Conservation (phyloP, 2,329 filamentous ascomycete species). For the Dothistroma pini region DNA sequence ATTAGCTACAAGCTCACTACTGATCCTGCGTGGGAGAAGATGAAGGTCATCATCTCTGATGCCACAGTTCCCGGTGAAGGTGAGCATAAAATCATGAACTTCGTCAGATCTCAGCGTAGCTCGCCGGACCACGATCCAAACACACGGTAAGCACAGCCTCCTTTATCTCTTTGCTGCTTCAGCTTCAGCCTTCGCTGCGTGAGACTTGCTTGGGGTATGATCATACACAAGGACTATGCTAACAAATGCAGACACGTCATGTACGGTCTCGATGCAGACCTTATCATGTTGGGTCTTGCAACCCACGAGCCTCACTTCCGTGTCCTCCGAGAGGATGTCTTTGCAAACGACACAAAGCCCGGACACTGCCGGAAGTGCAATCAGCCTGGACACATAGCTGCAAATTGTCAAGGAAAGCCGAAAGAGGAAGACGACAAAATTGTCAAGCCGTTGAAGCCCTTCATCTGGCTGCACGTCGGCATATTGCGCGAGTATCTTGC, state of each 20-base stretch:
- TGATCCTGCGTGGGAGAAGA: slow-evolving; percentile 89
- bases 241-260: slow-evolving; percentile 74
- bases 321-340: slow-evolving; percentile 94
- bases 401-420: slow-evolving; percentile 73
- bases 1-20: slow-evolving; percentile 96
- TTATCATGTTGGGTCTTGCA: slow-evolving; percentile 96
- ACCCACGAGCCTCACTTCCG: slow-evolving; percentile 98
- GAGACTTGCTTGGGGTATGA: background rate
- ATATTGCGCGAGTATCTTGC: slow-evolving; percentile 89
- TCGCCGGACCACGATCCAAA: slow-evolving; percentile 93
- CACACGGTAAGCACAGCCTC: slow-evolving; percentile 48
- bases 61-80: slow-evolving; percentile 96
- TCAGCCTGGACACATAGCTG: slow-evolving; percentile 85
- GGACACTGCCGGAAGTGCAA: slow-evolving; percentile 84
- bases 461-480: slow-evolving; percentile 96
- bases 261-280: slow-evolving; percentile 93
- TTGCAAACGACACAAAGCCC: slow-evolving; percentile 80
- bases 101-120: slow-evolving; percentile 86
- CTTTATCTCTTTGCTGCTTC: slow-evolving; percentile 12
- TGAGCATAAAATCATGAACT: slow-evolving; percentile 99
- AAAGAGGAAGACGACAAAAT: slow-evolving; percentile 72
- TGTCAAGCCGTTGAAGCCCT: slow-evolving; percentile 84
- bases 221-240: slow-evolving; percentile 14
- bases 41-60: slow-evolving; percentile 98
- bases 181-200: slow-evolving; percentile 11